Evolutionary conservation across 257 asterid species (phyloP).

Genomic region (Solanum ossicruentum): DNA sequence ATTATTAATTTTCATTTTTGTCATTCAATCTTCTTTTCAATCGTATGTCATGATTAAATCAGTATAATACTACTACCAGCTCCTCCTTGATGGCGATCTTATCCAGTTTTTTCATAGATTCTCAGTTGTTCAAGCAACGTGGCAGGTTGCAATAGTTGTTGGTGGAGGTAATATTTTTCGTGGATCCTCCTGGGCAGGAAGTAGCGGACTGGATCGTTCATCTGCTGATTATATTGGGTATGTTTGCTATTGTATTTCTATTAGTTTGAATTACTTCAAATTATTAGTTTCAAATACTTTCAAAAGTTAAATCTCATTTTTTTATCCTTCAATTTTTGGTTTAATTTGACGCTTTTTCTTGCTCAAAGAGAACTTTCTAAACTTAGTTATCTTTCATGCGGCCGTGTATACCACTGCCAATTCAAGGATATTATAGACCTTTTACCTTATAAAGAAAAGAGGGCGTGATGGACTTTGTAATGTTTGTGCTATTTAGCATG

Average conservation of each 20-base stretch:
- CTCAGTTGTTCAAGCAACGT: neutral
- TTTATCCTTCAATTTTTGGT: neutral
- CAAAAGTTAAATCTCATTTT: neutral
- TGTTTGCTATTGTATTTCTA: neutral
- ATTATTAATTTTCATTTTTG: neutral
- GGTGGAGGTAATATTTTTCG: slow-evolving; percentile 98
- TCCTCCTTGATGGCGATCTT: neutral
- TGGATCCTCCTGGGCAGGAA: slow-evolving; percentile 88
- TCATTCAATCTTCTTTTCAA: neutral
- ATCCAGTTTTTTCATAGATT: neutral
- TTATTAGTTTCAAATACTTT: neutral
- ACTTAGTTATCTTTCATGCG: neutral
- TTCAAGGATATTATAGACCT: neutral
- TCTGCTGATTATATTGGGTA: slow-evolving; percentile 98
- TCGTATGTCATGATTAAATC: neutral
- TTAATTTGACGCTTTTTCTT: neutral
- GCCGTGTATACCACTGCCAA: neutral
- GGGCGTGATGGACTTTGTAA: neutral
- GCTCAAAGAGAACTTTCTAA: neutral
- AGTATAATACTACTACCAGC: neutral
- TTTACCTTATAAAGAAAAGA: too few relatives aligned
- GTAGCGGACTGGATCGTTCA: slow-evolving; percentile 92
- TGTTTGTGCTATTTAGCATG: neutral
- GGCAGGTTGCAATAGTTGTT: slow-evolving; percentile 86
- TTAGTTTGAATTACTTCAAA: neutral